phyloP scores from a whole-genome alignment of 73 alveolate species.

The Paramecium caudatum region DNA sequence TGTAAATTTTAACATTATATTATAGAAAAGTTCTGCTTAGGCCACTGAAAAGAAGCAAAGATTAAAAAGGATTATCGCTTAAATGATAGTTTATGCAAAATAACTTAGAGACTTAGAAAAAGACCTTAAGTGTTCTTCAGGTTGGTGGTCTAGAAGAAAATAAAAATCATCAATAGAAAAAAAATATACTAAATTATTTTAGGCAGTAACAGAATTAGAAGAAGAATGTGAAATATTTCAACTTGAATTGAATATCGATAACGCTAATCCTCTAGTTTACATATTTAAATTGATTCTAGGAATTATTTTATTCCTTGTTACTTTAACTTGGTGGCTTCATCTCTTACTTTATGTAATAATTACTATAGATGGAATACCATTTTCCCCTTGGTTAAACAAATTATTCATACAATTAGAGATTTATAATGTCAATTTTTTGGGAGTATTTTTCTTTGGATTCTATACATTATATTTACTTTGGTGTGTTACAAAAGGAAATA shows the following conservation, averaged over 20 bases:
- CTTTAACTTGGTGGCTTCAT: constrained; percentile 77
- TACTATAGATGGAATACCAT: constrained; percentile 75
- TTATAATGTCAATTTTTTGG: constrained; percentile 76
- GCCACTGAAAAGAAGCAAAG: constrained; percentile 21
- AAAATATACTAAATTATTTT: neutral
- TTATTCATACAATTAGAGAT: constrained; percentile 78
- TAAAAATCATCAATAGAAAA: neutral
- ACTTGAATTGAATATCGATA: constrained; percentile 36
- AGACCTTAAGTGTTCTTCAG: constrained; percentile 6
- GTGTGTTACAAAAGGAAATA: constrained; percentile 86
- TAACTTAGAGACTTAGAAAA: constrained; percentile 43
- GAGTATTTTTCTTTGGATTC: constrained; percentile 80
- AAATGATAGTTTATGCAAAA: constrained; percentile 42
- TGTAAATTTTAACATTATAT: neutral
- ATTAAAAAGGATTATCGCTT: neutral
- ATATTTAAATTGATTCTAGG: constrained; percentile 76
- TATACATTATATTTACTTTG: constrained; percentile 82
- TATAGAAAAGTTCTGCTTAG: constrained; percentile 41
- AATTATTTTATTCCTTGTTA: constrained; percentile 27
- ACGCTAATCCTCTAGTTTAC: constrained; percentile 64
- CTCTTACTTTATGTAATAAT: constrained; percentile 70
- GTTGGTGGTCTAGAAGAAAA: constrained; percentile 57
- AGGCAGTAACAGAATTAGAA: constrained; percentile 18
- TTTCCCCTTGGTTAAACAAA: constrained; percentile 80
- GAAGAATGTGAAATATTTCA: constrained; percentile 72